Evolutionary conservation across 2,329 filamentous ascomycete genomes (phyloP), one percentile per base, ranked within the genome.

Genomic region (Peltaster fructicola): DNA sequence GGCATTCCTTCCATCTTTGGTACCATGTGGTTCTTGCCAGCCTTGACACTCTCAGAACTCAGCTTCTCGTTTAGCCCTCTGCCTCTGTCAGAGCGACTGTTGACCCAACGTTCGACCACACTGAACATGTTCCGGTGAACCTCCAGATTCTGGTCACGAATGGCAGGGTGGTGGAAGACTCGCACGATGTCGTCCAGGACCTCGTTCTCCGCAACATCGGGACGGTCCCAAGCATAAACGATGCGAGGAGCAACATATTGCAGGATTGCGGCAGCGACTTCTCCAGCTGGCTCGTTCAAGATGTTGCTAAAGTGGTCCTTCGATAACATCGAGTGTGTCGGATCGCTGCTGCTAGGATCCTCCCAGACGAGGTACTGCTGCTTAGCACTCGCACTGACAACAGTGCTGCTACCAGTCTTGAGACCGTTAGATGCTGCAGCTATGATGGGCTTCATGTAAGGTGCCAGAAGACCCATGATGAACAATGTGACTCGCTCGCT

Each of bases 401-500:
- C 68, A 1, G 69, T 66, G 1, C 77, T 76, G 7, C 81, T 92
- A 4, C 88, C 85, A 13, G 74, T 66, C 54, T 95, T 91, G 14
- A 98, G 61, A 16, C 71, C 68, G 43, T 84, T 73, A 12, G 81
- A 85, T 4, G 85, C 81, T 26, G 77, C 69, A 25, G 74, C 76
- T 50, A 98, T 93, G 45, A 98, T 75, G 7, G 88, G 88, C 28
- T 82, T 71, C 33, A 98, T 67, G 50, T 90, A 95, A 0, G 88
- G 88, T 1, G 88, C 80, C 10, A 98, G 63, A 1, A 98, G 65
- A 5, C 82, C 84, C 33, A 98, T 65, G 24, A 98, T 69, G 47
- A 95, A 95, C 5, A 92, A 64, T 0, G 85, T 92, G 19, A 98
- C 61, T 2, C 78, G 85, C 55, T 98, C 88, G 28, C 77, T 80